A percentile compares a stretch with the other conserved stretches of the same genome.
phyloP scores from a whole-genome alignment of 768 basidiomycete species.

The Filobasidium floriforme region DNA sequence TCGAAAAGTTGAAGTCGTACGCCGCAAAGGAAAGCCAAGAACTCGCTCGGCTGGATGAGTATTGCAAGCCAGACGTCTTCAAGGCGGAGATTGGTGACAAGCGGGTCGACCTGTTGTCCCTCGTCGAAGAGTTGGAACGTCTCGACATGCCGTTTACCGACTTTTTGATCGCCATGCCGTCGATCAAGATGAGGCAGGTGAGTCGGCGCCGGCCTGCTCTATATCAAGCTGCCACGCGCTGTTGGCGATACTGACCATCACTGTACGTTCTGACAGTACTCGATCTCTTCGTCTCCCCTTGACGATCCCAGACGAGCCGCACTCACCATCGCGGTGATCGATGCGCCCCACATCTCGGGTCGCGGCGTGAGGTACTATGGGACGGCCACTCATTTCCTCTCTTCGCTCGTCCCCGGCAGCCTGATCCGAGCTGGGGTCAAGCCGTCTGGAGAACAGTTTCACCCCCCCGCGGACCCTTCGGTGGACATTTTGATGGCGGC shows the following conservation, averaged over 20 bases:
- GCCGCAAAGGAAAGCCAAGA: no score
- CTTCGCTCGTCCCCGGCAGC: constrained; percentile 47
- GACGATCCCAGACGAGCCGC: constrained; percentile 49
- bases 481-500: constrained; percentile 51
- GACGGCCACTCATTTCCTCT: constrained; percentile 51
- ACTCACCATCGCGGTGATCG: constrained; percentile 51
- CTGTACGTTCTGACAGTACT: constrained; percentile 44
- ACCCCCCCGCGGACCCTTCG: constrained; percentile 47
- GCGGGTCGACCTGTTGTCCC: constrained; percentile 48
- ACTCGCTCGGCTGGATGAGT: no score
- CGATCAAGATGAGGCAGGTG: constrained; percentile 50
- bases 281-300: constrained; percentile 52
- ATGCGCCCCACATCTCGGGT: constrained; percentile 46
- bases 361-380: constrained; percentile 47
- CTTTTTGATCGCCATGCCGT: constrained; percentile 49
- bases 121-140: constrained; percentile 47
- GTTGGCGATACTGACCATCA: background rate
- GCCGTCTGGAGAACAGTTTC: constrained; percentile 48
- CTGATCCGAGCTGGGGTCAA: constrained; percentile 48
- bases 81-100: constrained; percentile 44
- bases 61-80: no score
- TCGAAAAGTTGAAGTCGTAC: no score
- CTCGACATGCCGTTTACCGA: constrained; percentile 46
- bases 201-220: background rate
- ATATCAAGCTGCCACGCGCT: no score